These are phyloP conservation scores for Backusella westeae DNA, from an alignment of 192 early-diverging fungal species.

Conservation along the genomic window DNA sequence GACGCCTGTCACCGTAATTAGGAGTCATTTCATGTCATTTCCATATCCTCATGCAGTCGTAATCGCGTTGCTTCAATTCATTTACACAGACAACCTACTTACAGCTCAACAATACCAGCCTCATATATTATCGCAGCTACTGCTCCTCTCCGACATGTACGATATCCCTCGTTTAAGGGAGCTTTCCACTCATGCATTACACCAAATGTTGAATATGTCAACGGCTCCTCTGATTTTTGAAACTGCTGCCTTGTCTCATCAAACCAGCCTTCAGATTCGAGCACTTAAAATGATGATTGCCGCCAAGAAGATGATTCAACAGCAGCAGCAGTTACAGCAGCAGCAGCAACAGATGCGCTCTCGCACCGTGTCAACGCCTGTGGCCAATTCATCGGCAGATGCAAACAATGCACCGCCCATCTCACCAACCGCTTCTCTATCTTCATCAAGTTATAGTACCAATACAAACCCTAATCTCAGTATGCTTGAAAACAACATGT, in stretches of 20 bases:
- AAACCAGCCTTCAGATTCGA: conserved; percentile 61
- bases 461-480: background rate
- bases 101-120: conserved; percentile 66
- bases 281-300: conserved; percentile 57
- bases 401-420: background rate
- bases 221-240: conserved; percentile 69
- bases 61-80: conserved; percentile 61
- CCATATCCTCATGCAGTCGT: conserved; percentile 52
- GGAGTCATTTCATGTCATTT: conserved; percentile 36
- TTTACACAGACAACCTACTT: conserved; percentile 68
- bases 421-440: conserved; percentile 5
- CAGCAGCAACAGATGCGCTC: conserved; percentile 10
- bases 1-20: background rate
- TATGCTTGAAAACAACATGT: background rate
- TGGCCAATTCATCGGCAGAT: background rate
- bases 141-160: conserved; percentile 64
- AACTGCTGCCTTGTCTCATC: conserved; percentile 62
- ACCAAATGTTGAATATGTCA: conserved; percentile 58
- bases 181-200: conserved; percentile 55
- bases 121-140: conserved; percentile 61
- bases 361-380: conserved; percentile 9
- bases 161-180: conserved; percentile 57
- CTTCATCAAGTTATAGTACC: conserved; percentile 9
- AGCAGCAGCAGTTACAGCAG: conserved; percentile 39
- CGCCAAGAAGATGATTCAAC: conserved; percentile 57